Base-by-base conservation (phyloP, 2,329 filamentous ascomycete genomes). In the Ophiostoma sp. region DNA sequence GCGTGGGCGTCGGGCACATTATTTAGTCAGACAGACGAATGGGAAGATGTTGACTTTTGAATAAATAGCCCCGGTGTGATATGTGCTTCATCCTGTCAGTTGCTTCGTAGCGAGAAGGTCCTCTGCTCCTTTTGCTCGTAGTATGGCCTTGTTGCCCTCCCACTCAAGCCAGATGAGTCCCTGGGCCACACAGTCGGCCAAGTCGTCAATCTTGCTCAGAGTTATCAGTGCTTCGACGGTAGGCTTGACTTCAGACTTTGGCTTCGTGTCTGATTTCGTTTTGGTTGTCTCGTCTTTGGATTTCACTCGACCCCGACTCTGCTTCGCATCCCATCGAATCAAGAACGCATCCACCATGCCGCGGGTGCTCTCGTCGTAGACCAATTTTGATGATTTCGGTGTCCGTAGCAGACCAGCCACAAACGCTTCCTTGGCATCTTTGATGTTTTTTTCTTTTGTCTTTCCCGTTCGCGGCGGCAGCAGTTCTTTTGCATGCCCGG, bases 101-200 rank as follows among this genome's bases (percentile, higher is more conserved):
- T 9, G 28, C 36, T 70, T 75, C 5, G 52, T 31, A 0, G 70
- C 71, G 22, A 73, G 57, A 15, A 76, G 31, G 1, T 74, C 72
- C 52, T 81, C 77, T 36, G 79, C 79, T 15, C 82, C 81, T 39
- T 80, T 70, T 15, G 76, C 75, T 3, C 80, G 72, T 0, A 84
- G 77, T 15, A 76, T 76, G 33, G 78, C 79, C 75, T 82, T 83
- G 77, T 92, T 92, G 77, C 85, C 82, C 78, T 94, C 89, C 93
- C 93, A 97, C 74, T 90, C 86, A 50, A 93, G 81, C 90, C 92
- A 95, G 2, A 92, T 90, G 74, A 93, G 85, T 1, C 90, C 93
- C 80, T 97, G 93, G 71, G 96, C 80, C 33, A 96, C 82, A 79
- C 91, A 92, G 82, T 97, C 93, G 0, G 93, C 92, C 69, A 97